Base-by-base conservation (phyloP, 768 basidiomycete species). In the Chalciporus sphaerocephalus region DNA sequence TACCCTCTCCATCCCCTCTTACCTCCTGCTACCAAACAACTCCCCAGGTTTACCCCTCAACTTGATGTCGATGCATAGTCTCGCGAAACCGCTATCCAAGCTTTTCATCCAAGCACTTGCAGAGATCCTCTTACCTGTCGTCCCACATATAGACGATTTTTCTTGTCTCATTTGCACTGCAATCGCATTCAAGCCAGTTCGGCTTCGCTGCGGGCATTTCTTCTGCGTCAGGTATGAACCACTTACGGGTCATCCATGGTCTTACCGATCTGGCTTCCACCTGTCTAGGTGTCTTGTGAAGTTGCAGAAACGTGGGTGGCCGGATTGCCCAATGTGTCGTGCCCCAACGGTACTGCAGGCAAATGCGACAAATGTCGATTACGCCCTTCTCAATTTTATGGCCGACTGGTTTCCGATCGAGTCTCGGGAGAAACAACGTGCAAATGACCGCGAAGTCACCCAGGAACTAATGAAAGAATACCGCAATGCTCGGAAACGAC, bases 371-470 rank as follows among this genome's bases (percentile, higher is more conserved):
- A 92, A 91, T 56, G 77, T 92, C 13, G 88, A 92, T 56, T 81
- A 80, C 75, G 87, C 81, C 2, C 60, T 91, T 37, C 69, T 86
- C 37, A 87, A 90, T 53, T 92, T 92, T 55, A 90, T 96, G 84
- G 75, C 85, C 47, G 83, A 87, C 55, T 96, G 92, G 91, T 97
- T 97, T 64, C 92, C 94, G 0, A 59, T 78, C 12, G 94, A 96
- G 61, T 74, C 90, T 13, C 79, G 73, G 47, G 74, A 74, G 55
- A 96, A 96, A 62, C 68, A 80, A 37, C 79, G 74, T 54, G 74
- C 79, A 51, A 92, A 93, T 61, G 83, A 88, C 61, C 70, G 67
- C 38, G 93, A 96, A 61, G 80, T 83, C 0, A 73, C 78, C 0
- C 65, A 74, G 36, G 92, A 95, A 65, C 75, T 88, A 55, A 59